Evolutionary conservation across 2,329 filamentous ascomycete species (phyloP), one percentile per base, ranked within the genome.

Genomic region (Geosmithia putterillii): DNA sequence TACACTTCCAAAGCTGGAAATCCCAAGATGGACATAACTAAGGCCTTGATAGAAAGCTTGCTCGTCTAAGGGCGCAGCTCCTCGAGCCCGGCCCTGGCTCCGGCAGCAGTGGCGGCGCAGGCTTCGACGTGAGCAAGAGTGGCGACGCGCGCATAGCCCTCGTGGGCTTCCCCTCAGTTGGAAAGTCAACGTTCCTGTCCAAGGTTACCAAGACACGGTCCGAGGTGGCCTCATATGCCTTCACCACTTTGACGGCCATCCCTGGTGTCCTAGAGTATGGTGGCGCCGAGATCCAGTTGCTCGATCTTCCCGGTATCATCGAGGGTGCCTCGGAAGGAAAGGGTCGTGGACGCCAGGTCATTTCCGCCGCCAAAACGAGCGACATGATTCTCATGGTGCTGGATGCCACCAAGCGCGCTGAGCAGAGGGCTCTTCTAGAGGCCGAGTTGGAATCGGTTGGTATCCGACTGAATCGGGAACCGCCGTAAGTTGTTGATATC

Each of bases 121-220:
- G 92, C 9, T 98, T 94, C 61, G 85, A 90, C 58, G 92, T 98
- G 37, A 92, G 84, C 61, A 98, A 98, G 66, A 90, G 83, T 51
- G 92, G 92, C 49, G 92, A 98, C 70, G 92, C 92, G 14, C 81
- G 92, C 56, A 96, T 98, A 65, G 88, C 94, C 2, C 78, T 98
- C 2, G 94, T 98, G 43, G 92, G 92, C n/a, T 98, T 98, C 55
- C 92, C 94, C 0, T 98, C 94, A 0, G 92, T 98, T 42, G 92
- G 92, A 61, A 98, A 98, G 69, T 98, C 92, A 2, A 98, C 92
- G 0, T 96, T 98, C 59, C 63, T 98, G n/a, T 95, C 89, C 41
- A 95, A 96, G 59, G 94, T 98, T 60, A 98, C 92, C 41, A 96
- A 95, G 67, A 98, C 94, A 35, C 88, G 87, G 57, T 95, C 88